These are phyloP conservation scores for Salix koriyanagi DNA, from an alignment of 345 rosid genomes.

Conservation along the genomic window DNA sequence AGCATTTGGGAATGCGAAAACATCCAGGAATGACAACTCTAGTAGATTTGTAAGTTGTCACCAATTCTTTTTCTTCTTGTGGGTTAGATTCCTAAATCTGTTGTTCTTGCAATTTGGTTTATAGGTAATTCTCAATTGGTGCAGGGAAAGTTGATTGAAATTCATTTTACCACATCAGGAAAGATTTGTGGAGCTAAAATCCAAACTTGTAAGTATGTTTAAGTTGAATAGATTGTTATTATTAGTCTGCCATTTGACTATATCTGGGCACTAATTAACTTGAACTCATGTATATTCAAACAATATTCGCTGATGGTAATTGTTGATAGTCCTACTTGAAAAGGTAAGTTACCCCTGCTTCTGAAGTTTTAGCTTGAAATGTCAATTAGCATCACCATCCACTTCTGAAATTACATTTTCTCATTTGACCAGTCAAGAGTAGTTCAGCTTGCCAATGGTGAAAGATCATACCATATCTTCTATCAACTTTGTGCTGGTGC, in stretches of 20 bases:
- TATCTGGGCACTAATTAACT: constrained; percentile 25
- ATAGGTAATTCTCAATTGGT: constrained; percentile 19
- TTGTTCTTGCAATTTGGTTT: constrained; percentile 1
- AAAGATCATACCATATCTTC: constrained; percentile 87
- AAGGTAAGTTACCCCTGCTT: constrained; percentile 56
- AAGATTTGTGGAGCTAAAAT: constrained; percentile 83
- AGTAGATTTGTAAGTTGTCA: constrained; percentile 78
- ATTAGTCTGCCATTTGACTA: constrained; percentile 1
- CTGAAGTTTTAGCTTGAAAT: constrained; percentile 8
- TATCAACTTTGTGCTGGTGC: constrained; percentile 96
- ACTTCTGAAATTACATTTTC: constrained; percentile 33
- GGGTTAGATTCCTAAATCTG: neutral
- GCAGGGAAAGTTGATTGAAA: constrained; percentile 89
- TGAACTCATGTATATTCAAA: constrained; percentile 16
- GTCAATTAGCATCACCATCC: constrained; percentile 10
- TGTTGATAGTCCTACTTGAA: constrained; percentile 69
- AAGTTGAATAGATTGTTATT: constrained; percentile 8
- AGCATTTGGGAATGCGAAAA: constrained; percentile 97
- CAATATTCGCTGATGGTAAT: constrained; percentile 17
- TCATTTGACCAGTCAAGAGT: constrained; percentile 81
- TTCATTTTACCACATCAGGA: constrained; percentile 71
- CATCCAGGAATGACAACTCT: constrained; percentile 83
- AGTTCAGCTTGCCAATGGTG: constrained; percentile 77
- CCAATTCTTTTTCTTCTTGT: neutral
- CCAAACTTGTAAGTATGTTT: constrained; percentile 67